Base-by-base conservation (phyloP, 192 early-diverging fungal species). In the Obelidium mucronatum region DNA sequence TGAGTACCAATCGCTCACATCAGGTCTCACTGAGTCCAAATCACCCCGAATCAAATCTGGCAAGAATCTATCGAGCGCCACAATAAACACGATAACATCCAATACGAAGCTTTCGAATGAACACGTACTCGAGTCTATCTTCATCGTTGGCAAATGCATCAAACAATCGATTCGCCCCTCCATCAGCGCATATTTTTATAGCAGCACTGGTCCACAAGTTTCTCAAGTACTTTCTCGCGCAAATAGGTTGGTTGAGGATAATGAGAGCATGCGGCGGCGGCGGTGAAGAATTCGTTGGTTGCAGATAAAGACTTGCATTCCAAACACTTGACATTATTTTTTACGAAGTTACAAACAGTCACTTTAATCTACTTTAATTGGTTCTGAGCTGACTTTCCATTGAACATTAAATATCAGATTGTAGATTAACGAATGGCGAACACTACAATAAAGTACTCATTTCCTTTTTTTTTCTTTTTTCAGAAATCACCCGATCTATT, bases 151-250 rank as follows among this genome's bases (percentile, higher is more conserved):
- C 53, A 63, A 94, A 86, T 2, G 87, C 61, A 58, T 93, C 89
- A 62, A 91, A 95, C 31, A 98, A 80, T 30, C 92, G 87, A 78
- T 98, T 98, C 33, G 92, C 92, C 11, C 95, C 97, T 22, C 97
- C 97, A 66, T 98, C 97, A 0, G 94, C 92, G 76, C 94, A 94
- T 44, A 96, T 79, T 24, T 84, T 73, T 24, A 83, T 80, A 2
- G 77, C 62, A 40, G 91, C 90, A 24, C 65, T 53, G 48, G 67
- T 28, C 84, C 80, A 82, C 2, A 84, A 24, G 24, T 17, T 33
- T 36, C 64, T 34, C 8, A 86, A 80, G 26, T 62, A 39, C 11
- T 24, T 24, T 11, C 6, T 33, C 17, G 55, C 37, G 59, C 73
- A 67, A 28, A 94, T 83, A 28, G 91, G 87, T 74, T 93, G 91